These are phyloP conservation scores for Malus fusca DNA, from an alignment of 306 rosid genomes.

Conservation along the genomic window DNA sequence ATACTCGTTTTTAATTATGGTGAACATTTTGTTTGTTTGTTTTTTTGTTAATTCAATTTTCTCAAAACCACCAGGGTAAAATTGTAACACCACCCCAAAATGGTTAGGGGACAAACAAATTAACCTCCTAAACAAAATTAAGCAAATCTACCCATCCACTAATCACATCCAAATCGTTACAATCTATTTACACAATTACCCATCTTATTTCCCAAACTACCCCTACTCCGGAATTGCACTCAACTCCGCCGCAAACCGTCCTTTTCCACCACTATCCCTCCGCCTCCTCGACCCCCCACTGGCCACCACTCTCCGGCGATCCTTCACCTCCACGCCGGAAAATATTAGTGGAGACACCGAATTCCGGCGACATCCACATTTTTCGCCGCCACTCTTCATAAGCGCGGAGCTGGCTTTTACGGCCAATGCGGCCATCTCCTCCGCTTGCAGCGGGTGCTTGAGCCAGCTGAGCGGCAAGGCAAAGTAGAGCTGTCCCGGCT, in stretches of 20 bases:
- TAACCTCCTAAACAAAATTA: not conserved
- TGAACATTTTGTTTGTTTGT: too few species aligned
- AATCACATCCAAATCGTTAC: constrained; percentile 16
- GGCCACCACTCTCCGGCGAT: constrained; percentile 8
- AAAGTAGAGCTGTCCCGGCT: constrained; percentile 77
- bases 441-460: constrained; percentile 45
- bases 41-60: not conserved
- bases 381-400: constrained; percentile 37
- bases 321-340: constrained; percentile 27
- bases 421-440: constrained; percentile 97
- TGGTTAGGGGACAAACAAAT: not conserved
- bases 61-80: constrained; percentile 9
- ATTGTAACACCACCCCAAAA: constrained; percentile 15
- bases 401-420: constrained; percentile 83
- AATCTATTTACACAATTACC: constrained; percentile 9
- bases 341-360: constrained; percentile 27
- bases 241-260: constrained; percentile 41
- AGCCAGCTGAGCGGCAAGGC: constrained; percentile 65
- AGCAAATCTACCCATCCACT: not conserved
- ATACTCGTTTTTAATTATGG: not conserved
- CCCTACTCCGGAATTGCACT: constrained; percentile 70
- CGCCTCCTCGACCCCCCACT: constrained; percentile 27
- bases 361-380: constrained; percentile 37
- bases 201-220: constrained; percentile 20
- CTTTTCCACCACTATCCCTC: constrained; percentile 14